Evolutionary conservation across 768 basidiomycete species (phyloP).

Genomic region (Boletus vinaceobasis): DNA sequence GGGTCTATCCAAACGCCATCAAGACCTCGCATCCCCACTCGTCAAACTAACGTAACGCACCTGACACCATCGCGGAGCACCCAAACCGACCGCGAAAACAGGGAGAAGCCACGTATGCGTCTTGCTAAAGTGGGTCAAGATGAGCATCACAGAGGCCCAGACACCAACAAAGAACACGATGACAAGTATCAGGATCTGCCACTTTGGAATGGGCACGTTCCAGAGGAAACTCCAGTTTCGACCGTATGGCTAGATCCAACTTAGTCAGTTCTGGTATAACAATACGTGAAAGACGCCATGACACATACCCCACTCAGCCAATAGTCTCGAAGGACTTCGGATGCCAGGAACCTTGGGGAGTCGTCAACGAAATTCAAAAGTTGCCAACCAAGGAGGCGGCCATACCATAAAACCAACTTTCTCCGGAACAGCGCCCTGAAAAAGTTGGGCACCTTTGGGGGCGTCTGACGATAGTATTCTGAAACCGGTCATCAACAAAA

Average conservation of each 20-base stretch:
- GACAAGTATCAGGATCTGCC: slow-evolving; percentile 79
- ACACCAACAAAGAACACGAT: slow-evolving; percentile 82
- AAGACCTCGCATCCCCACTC: background rate
- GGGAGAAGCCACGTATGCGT: slow-evolving; percentile 94
- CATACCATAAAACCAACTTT: slow-evolving; percentile 83
- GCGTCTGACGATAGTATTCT: slow-evolving; percentile 91
- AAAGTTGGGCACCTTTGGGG: slow-evolving; percentile 94
- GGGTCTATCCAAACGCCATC: slow-evolving; percentile 48
- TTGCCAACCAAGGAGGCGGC: background rate
- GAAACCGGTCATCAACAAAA: slow-evolving; percentile 7
- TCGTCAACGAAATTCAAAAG: background rate
- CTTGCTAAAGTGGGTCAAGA: slow-evolving; percentile 85
- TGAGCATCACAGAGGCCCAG: slow-evolving; percentile 71
- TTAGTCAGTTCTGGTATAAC: slow-evolving; percentile 5
- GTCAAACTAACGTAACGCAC: slow-evolving; percentile 31
- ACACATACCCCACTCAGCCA: slow-evolving; percentile 80
- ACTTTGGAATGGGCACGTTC: slow-evolving; percentile 77
- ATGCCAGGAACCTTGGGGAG: slow-evolving; percentile 66
- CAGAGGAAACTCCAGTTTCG: slow-evolving; percentile 96
- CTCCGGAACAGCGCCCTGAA: slow-evolving; percentile 83
- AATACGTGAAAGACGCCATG: background rate
- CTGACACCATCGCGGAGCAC: slow-evolving; percentile 95
- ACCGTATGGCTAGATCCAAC: slow-evolving; percentile 65
- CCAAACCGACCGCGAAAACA: slow-evolving; percentile 92
- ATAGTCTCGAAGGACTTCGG: slow-evolving; percentile 88